Base-by-base conservation (phyloP, 1,284 basidiomycete genomes). In the Sporisorium exsertum region DNA sequence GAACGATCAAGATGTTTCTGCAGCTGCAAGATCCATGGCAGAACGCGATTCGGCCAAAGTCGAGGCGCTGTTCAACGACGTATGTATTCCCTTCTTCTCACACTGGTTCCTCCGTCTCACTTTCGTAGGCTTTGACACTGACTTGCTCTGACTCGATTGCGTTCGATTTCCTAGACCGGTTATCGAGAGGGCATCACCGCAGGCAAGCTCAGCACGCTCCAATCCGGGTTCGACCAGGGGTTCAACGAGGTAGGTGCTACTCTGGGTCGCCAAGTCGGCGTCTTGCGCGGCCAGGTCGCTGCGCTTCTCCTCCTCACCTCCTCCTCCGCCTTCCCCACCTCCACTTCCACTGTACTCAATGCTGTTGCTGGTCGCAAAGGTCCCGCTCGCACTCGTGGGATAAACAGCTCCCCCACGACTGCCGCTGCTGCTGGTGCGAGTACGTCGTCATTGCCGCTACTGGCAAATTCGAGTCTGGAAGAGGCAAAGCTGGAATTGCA, bases 121-220 rank as follows among this genome's bases (percentile, higher is more conserved):
- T 10, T 32, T 32, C 29, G 10, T 32, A 10, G 10, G 29, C 29
- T 32, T 32, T 32, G 29, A 5, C 12, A 27, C 46, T 51, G 47
- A 57, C 46, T 20, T 43, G 3, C 37, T n/a, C 18, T n/a, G 2
- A 8, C 12, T 40, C 8, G 15, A 15, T 40, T 5, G 37, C 37
- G 13, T 40, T 9, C 16, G 4, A 54, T 32, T n/a, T n/a, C n/a
- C n/a, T n/a, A 95, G 94, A 89, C 90, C 22, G 94, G 94, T 2
- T 95, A 94, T 80, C 90, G 93, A 18, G 93, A 94, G 85, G 94
- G 93, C 27, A 94, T 95, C 75, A 92, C 90, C 0, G 90, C 91
- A 3, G 93, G 94, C 12, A 95, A 95, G 84, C 92, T 94, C 85
- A 87, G 88, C 1, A 90, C 90, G 12, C 88, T 94, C 0, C 93